Conservation (phyloP, 805 yeast genomes). For the Isabelozyma gotoi region DNA sequence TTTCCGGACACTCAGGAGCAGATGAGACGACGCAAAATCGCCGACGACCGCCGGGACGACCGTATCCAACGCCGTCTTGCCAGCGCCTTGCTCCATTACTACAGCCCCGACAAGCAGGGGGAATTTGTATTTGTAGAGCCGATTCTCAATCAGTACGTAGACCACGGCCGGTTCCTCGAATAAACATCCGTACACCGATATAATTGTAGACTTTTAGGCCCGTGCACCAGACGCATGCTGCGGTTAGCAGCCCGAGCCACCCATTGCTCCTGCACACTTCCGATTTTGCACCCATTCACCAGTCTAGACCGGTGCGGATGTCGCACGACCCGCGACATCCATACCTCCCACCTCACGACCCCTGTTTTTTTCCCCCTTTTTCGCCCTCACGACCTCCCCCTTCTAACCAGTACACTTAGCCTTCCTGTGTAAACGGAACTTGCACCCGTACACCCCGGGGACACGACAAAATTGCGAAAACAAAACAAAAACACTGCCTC, state of each 20-base stretch:
- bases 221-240: too few species aligned
- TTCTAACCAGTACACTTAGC: not conserved
- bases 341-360: not conserved
- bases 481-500: not conserved
- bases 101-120: slow-evolving; percentile 12
- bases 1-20: slow-evolving; percentile 36
- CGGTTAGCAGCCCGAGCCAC: too few species aligned
- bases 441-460: not conserved
- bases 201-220: too few species aligned
- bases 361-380: too few species aligned
- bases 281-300: not conserved
- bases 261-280: too few species aligned
- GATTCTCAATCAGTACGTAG: slow-evolving; percentile 29
- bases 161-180: slow-evolving; percentile 8
- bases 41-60: slow-evolving; percentile 20
- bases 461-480: not conserved
- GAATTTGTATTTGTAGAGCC: slow-evolving; percentile 33
- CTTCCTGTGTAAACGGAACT: not conserved
- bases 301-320: not conserved
- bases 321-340: not conserved
- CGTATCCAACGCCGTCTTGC: slow-evolving; percentile 27
- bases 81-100: not conserved
- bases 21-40: slow-evolving; percentile 15
- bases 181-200: not conserved
- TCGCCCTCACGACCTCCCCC: not conserved